Evolutionary conservation across 192 early-diverging fungal genomes (phyloP).

Genomic region (Dissophora ornata): DNA sequence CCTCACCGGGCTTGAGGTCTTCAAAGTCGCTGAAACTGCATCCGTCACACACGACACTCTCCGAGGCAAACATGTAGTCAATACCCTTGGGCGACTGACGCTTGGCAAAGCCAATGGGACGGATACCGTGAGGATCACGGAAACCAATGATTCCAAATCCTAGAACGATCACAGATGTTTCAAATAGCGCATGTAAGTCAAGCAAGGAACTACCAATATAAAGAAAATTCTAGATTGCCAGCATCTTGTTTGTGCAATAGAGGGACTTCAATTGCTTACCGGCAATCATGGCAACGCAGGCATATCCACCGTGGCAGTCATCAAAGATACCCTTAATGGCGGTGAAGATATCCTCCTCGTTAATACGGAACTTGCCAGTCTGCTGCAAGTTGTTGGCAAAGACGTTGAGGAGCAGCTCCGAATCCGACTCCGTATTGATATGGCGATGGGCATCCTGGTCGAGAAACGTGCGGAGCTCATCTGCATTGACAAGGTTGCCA

Average conservation of each 20-base stretch:
- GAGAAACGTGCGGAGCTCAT: slow-evolving; percentile 86
- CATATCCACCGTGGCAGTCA: slow-evolving; percentile 92
- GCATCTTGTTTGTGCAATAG: too few species aligned
- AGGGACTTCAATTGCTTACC: too few species aligned
- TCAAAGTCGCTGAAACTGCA: slow-evolving; percentile 90
- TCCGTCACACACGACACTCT: slow-evolving; percentile 93
- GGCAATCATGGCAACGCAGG: slow-evolving; percentile 96
- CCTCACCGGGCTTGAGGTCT: slow-evolving; percentile 95
- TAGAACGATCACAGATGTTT: too few species aligned
- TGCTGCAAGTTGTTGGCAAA: slow-evolving; percentile 97
- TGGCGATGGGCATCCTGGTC: slow-evolving; percentile 98
- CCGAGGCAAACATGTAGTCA: slow-evolving; percentile 99
- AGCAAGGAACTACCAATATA: too few species aligned
- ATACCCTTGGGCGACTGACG: slow-evolving; percentile 74
- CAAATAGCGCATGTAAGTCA: too few species aligned
- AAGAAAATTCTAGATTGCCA: too few species aligned
- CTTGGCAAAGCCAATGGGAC: slow-evolving; percentile 94
- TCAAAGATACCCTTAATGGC: slow-evolving; percentile 87
- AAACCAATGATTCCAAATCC: slow-evolving; percentile 95
- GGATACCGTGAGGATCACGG: slow-evolving; percentile 96
- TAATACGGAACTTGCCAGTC: slow-evolving; percentile 96
- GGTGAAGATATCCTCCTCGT: slow-evolving; percentile 98
- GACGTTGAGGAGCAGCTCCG: slow-evolving; percentile 97
- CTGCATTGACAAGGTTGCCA: slow-evolving; percentile 97
- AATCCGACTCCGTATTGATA: slow-evolving; percentile 99